Evolutionary conservation across 2,329 filamentous ascomycete genomes (phyloP).

Genomic region (Monosporascus sp.): DNA sequence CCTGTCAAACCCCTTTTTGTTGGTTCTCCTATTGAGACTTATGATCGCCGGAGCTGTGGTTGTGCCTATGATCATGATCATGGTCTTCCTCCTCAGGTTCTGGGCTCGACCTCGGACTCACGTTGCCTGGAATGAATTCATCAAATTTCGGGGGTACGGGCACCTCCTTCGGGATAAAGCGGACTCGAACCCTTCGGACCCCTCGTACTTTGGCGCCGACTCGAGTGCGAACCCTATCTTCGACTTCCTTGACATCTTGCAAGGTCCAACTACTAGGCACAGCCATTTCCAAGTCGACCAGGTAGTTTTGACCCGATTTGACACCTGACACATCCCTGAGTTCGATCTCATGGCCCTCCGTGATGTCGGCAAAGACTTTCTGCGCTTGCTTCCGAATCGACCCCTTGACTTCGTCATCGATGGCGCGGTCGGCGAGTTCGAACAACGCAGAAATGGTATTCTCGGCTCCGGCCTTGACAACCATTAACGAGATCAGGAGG

Average conservation of each 20-base stretch:
- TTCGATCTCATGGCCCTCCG: conserved; percentile 55
- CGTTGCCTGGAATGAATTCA: conserved; percentile 68
- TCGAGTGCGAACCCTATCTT: conserved; percentile 65
- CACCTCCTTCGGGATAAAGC: conserved; percentile 70
- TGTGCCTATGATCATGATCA: conserved; percentile 39
- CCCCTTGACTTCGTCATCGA: conserved; percentile 77
- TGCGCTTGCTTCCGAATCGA: conserved; percentile 63
- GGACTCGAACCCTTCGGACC: conserved; percentile 74
- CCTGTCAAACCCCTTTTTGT: background rate
- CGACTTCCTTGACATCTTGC: conserved; percentile 62
- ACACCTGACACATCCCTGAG: conserved; percentile 78
- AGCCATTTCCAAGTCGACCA: conserved; percentile 82
- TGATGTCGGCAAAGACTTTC: conserved; percentile 51
- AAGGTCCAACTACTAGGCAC: conserved; percentile 75
- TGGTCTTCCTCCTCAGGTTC: conserved; percentile 54
- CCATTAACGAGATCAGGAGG: conserved; percentile 86
- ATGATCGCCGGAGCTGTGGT: conserved; percentile 30
- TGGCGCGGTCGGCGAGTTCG: conserved; percentile 84
- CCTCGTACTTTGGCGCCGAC: conserved; percentile 77
- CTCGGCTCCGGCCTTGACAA: conserved; percentile 80
- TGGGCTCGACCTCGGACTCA: conserved; percentile 51
- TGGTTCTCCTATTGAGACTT: conserved; percentile 19
- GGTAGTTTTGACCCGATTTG: conserved; percentile 94
- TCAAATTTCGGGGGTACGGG: conserved; percentile 57
- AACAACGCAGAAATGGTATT: conserved; percentile 80